phyloP scores from a whole-genome alignment of 1,284 basidiomycete species.

The Pulveroboletus sp. region DNA sequence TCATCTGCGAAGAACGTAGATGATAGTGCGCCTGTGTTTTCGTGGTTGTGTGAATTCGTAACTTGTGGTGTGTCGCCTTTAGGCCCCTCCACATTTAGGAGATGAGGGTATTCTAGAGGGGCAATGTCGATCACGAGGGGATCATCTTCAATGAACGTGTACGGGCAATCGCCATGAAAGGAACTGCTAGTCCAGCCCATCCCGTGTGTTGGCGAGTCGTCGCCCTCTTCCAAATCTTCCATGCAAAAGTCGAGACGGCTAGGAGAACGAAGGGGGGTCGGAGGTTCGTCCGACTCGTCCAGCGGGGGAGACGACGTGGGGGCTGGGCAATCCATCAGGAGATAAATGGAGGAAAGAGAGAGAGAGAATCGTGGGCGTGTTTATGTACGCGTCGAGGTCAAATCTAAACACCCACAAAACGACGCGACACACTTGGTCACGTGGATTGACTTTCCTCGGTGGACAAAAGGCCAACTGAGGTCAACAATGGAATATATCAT shows the following conservation, averaged over 20 bases:
- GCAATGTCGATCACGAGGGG: constrained; percentile 5
- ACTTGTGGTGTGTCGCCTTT: constrained; percentile 5
- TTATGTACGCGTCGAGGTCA: constrained; percentile 17
- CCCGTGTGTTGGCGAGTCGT: not conserved
- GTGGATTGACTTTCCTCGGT: constrained; percentile 25
- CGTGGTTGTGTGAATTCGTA: constrained; percentile 4
- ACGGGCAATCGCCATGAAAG: not conserved
- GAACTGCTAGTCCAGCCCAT: constrained; percentile 16
- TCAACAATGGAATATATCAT: constrained; percentile 15
- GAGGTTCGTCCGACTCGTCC: constrained; percentile 21
- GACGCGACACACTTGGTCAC: constrained; percentile 25
- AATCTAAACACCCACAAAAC: constrained; percentile 28
- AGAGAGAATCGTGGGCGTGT: constrained; percentile 1
- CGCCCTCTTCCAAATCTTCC: constrained; percentile 2
- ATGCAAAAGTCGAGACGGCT: constrained; percentile 38
- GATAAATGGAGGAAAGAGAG: not conserved
- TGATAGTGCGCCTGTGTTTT: not conserved
- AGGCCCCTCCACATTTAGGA: not conserved
- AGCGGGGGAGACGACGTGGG: not conserved
- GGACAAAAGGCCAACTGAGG: constrained; percentile 1
- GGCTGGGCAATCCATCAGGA: constrained; percentile 12
- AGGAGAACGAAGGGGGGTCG: constrained; percentile 31
- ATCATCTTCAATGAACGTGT: constrained; percentile 12
- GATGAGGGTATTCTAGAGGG: not conserved
- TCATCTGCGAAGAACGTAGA: not conserved